Conservation (phyloP, 1,284 basidiomycete genomes). For the Mycosarcoma maydis region DNA sequence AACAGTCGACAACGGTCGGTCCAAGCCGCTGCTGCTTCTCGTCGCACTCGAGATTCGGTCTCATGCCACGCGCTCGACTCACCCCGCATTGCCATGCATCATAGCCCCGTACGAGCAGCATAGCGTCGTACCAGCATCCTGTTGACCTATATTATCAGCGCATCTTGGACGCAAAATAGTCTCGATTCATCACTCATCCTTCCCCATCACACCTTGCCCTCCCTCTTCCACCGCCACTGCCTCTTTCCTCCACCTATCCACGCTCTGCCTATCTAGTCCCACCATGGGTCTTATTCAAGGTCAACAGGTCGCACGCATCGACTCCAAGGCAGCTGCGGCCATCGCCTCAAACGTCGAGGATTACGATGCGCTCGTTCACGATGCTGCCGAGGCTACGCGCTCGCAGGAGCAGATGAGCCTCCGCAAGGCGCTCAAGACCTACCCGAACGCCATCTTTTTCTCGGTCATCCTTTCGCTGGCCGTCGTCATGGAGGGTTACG, state of each 20-base stretch:
- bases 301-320: conserved; percentile 51
- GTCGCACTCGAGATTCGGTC: no score
- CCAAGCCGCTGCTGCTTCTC: no score
- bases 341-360: conserved; percentile 55
- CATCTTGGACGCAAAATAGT: conserved; percentile 9
- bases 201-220: neutral
- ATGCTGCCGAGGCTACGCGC: conserved; percentile 67
- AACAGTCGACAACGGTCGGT: no score
- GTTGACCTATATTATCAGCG: conserved; percentile 31
- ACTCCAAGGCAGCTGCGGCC: conserved; percentile 46
- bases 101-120: neutral
- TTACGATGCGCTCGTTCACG: conserved; percentile 65
- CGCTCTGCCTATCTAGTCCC: no score
- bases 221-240: neutral
- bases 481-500: conserved; percentile 69
- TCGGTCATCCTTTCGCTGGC: conserved; percentile 68
- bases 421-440: conserved; percentile 67
- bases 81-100: neutral
- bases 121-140: neutral
- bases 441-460: conserved; percentile 70
- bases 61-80: conserved; percentile 6
- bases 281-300: conserved; percentile 27
- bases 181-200: conserved; percentile 1
- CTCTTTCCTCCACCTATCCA: no score
- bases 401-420: conserved; percentile 67